phyloP scores from a whole-genome alignment of 345 rosid species.

The Populus pruinosa region DNA sequence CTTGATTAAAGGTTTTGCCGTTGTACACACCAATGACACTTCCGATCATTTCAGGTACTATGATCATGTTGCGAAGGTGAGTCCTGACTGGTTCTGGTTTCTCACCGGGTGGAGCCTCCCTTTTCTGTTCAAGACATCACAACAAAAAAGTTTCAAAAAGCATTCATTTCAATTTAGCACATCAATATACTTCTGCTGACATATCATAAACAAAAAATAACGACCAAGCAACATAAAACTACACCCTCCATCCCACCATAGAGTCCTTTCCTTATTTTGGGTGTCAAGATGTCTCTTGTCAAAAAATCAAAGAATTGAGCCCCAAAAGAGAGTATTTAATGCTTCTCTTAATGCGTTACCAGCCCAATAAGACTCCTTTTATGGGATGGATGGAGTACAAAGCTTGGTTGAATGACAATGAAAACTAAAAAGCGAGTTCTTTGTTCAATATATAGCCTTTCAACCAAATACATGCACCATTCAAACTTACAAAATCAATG shows the following conservation, averaged over 20 bases:
- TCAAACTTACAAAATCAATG: neutral
- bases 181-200: neutral
- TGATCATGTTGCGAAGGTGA: constrained; percentile 92
- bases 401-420: neutral
- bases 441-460: neutral
- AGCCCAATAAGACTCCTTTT: no score
- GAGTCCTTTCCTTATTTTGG: no score
- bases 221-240: neutral
- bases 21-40: constrained; percentile 94
- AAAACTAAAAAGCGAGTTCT: neutral
- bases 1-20: constrained; percentile 93
- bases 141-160: neutral
- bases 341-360: no score
- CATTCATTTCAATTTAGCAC: neutral
- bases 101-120: constrained; percentile 97
- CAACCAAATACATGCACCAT: neutral
- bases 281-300: no score
- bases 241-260: no score
- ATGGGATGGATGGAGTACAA: no score
- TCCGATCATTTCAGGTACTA: constrained; percentile 96
- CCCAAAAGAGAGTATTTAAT: no score
- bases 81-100: constrained; percentile 95
- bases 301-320: no score
- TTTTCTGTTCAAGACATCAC: constrained; percentile 49
- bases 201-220: neutral